phyloP scores from a whole-genome alignment of 2,329 filamentous ascomycete species.

The Colletotrichum coccodes region DNA sequence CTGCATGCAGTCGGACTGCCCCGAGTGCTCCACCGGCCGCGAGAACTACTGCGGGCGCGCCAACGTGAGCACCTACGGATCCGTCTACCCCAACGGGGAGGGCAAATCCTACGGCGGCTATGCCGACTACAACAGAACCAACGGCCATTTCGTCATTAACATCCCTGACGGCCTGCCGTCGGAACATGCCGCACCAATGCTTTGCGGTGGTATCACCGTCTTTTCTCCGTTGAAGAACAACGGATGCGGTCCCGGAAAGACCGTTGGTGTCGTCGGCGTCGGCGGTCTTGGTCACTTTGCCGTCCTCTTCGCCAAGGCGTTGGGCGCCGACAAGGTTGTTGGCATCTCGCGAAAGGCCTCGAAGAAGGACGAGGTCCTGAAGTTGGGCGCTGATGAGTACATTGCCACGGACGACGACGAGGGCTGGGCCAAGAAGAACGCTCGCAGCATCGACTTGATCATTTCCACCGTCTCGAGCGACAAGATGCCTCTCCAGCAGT shows the following conservation, averaged over 20 bases:
- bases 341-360: conserved; percentile 65
- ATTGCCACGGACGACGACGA: conserved; percentile 56
- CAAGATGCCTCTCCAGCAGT: conserved; percentile 62
- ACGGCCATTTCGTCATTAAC: conserved; percentile 58
- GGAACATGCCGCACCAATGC: conserved; percentile 67
- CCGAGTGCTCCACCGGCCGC: conserved; percentile 51
- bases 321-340: conserved; percentile 69
- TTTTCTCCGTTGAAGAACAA: conserved; percentile 71
- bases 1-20: conserved; percentile 58
- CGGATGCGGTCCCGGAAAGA: conserved; percentile 73
- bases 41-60: conserved; percentile 52
- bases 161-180: conserved; percentile 53
- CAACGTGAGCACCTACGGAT: conserved; percentile 63
- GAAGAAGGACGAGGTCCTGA: conserved; percentile 65
- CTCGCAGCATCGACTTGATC: conserved; percentile 65
- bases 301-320: conserved; percentile 73
- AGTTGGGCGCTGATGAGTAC: conserved; percentile 65
- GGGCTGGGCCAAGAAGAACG: conserved; percentile 64
- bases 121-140: conserved; percentile 45
- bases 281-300: conserved; percentile 78
- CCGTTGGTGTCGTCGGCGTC: conserved; percentile 73
- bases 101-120: conserved; percentile 70
- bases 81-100: conserved; percentile 59
- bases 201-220: conserved; percentile 77
- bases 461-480: conserved; percentile 63